Base-by-base conservation (phyloP, 2,329 filamentous ascomycete genomes). In the Leptodontidium sp. region DNA sequence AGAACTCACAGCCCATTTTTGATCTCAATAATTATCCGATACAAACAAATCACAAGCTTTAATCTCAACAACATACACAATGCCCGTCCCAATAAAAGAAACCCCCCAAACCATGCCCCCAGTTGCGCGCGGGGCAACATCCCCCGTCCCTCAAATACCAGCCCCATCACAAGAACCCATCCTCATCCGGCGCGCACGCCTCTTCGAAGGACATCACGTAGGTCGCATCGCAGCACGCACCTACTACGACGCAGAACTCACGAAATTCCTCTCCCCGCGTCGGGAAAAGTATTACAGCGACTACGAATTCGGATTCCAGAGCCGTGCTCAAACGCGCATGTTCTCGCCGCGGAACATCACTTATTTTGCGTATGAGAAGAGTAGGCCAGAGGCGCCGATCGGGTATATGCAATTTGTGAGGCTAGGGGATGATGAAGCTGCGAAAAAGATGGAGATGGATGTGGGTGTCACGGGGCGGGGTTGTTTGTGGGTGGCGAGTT, bases 361-460 rank as follows among this genome's bases (percentile, higher is more conserved):
- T 1, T 71, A 73, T 65, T 73, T 76, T 9, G 74, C 74, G 7
- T 70, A 65, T 29, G 57, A 61, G 9, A 66, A 66, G 2, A 40
- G 61, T 4, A 65, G 70, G 17, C 70, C 70, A 1, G 45, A 59
- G 15, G 8, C 58, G 11, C 52, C 65, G 2, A 66, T 77, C 2
- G 75, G 70, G 0, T 73, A 75, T 59, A 70, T 68, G 35, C 69
- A 71, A 35, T 75, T 73, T 35, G 15, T 61, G 8, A 64, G 75
- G 1, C 24, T 73, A 0, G 75, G 75, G 1, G 66, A 72, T 11
- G 75, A 76, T 52, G 68, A 65, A 9, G 73, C 66, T 3, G 74
- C 73, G 5, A 35, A 61, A 47, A 61, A 29, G 45, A 29, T 65
- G 70, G 15, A 70, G 71, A 8, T 50, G 17, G 14, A 71, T 63